Evolutionary conservation across 2,329 filamentous ascomycete genomes (phyloP), one percentile per base, ranked within the genome.

Genomic region (Calonectria hongkongensis): DNA sequence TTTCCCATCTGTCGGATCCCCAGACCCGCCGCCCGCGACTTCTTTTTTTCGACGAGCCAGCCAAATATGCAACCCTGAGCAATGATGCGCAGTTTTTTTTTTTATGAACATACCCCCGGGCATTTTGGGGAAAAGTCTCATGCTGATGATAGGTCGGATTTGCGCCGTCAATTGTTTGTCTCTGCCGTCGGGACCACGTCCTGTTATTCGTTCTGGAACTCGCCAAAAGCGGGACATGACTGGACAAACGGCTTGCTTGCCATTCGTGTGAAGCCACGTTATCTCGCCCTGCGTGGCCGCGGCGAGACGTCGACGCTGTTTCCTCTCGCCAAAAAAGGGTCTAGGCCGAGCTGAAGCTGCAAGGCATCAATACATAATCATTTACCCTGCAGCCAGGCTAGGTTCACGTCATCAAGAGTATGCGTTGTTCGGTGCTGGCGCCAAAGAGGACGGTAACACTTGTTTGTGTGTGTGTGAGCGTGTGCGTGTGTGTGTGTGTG

Each of bases 341-440:
- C 69, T 62, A 51, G 50, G 41, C 62, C 45, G 45, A 51, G 63
- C 64, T 51, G 58, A 56, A 48, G 65, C 70, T 72, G 70, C 70
- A 72, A 67, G 70, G 70, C 65, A 72, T 72, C 70, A 68, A 72
- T 65, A 71, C 69, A 63, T 54, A 18, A 50, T 60, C 54, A 67
- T 58, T 47, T 56, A 58, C 41, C 56, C 45, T 72, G 63, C 68
- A 70, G 68, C 47, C 68, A 28, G 69, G 63, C 39, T 43, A 58
- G n/a, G 45, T 72, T 72, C 64, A 68, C 70, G 65, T 72, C 70
- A 68, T 72, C 65, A 48, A 62, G 36, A 58, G 25, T 72, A 64
- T 71, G 70, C 58, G 70, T 63, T 72, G 70, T 72, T 43, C 70
- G 28, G 66, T 67, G 69, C 63, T 47, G 54, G 51, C 43, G 51